A percentile compares a stretch with the other conserved stretches of the same genome.
phyloP scores from a whole-genome alignment of 2,329 filamentous ascomycete species.

The Sclerotinia sclerotiorum region DNA sequence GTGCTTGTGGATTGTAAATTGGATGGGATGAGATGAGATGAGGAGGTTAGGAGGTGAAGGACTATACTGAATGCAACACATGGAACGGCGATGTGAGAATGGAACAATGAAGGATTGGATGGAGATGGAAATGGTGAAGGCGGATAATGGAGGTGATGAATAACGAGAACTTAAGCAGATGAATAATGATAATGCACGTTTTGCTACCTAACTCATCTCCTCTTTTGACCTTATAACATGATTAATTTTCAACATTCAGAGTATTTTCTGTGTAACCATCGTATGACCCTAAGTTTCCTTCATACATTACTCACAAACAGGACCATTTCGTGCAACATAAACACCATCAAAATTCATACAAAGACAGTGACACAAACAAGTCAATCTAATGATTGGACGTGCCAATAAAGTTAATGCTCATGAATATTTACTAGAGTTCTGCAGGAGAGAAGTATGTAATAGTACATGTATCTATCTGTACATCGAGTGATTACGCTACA shows the following conservation, averaged over 20 bases:
- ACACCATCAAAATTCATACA: too few species aligned
- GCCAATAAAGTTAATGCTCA: too few species aligned
- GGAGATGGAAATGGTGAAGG: neutral
- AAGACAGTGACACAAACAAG: too few species aligned
- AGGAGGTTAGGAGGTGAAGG: too few species aligned
- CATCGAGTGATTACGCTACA: neutral
- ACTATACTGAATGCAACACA: neutral
- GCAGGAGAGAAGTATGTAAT: too few species aligned
- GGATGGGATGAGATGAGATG: neutral
- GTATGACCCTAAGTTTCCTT: too few species aligned
- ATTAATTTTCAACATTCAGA: too few species aligned
- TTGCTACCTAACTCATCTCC: neutral
- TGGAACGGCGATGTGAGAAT: neutral
- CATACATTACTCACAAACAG: too few species aligned
- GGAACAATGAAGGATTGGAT: neutral
- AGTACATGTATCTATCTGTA: neutral
- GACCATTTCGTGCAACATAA: too few species aligned
- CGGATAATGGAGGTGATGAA: neutral
- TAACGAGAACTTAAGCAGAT: neutral
- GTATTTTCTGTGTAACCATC: too few species aligned
- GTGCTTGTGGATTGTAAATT: slow-evolving; percentile 45
- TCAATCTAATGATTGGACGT: neutral
- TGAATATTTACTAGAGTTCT: neutral
- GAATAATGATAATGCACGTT: slow-evolving; percentile 7
- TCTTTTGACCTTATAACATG: neutral